phyloP scores from a whole-genome alignment of 2,329 filamentous ascomycete species.

The Diplodia mutila region DNA sequence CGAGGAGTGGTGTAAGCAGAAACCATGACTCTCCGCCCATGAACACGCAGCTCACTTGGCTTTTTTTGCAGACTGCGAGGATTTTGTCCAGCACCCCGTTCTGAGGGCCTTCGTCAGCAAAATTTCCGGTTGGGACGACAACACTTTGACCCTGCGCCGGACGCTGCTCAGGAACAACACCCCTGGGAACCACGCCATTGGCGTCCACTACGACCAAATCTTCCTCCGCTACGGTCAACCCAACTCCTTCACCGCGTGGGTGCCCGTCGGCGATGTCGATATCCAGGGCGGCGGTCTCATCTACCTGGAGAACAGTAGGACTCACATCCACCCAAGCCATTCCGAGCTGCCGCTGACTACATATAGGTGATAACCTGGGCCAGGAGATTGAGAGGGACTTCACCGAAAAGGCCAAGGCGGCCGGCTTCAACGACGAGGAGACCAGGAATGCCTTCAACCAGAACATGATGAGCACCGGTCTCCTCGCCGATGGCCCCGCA shows the following conservation, averaged over 20 bases:
- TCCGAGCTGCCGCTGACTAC: background rate
- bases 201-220: constrained; percentile 49
- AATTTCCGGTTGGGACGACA: constrained; percentile 59
- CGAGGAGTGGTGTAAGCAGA: constrained; percentile 35
- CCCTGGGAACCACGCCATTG: constrained; percentile 51
- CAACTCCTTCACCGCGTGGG: constrained; percentile 40
- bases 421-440: constrained; percentile 55
- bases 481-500: constrained; percentile 53
- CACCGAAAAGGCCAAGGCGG: constrained; percentile 43
- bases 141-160: constrained; percentile 52
- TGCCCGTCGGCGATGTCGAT: constrained; percentile 45
- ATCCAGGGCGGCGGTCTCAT: constrained; percentile 47
- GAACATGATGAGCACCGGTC: constrained; percentile 59
- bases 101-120: constrained; percentile 55
- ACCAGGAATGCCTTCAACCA: constrained; percentile 45
- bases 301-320: constrained; percentile 45
- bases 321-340: background rate
- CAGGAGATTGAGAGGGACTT: constrained; percentile 47
- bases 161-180: constrained; percentile 62
- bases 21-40: too few species aligned
- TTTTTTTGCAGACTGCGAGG: constrained; percentile 27
- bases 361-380: constrained; percentile 36
- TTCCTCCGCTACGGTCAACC: constrained; percentile 47
- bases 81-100: constrained; percentile 58
- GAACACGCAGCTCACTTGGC: background rate